Percentiles rank a stretch among this genome's conserved stretches.
Conservation (phyloP, 2,329 filamentous ascomycete genomes). For the Trichoderma atroviride region DNA sequence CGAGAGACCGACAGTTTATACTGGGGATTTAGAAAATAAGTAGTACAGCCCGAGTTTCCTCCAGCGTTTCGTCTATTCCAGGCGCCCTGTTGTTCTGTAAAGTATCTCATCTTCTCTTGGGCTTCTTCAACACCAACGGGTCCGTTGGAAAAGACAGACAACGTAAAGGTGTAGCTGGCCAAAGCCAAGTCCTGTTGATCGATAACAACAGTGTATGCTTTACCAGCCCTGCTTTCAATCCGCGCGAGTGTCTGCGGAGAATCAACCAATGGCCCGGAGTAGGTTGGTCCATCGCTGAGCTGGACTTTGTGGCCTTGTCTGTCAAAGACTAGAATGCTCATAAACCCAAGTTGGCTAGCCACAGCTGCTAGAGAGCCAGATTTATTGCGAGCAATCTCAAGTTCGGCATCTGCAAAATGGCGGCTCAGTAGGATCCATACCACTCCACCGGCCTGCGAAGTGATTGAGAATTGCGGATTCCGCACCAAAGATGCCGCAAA, state of each 20-base stretch:
- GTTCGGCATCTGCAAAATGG: constrained; percentile 75
- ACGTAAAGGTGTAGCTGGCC: constrained; percentile 77
- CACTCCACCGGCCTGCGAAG: constrained; percentile 58
- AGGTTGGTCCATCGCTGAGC: constrained; percentile 69
- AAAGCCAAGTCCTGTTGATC: constrained; percentile 78
- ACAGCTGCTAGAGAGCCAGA: constrained; percentile 47
- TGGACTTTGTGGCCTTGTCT: constrained; percentile 71
- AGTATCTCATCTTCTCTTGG: constrained; percentile 58
- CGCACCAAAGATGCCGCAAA: constrained; percentile 60
- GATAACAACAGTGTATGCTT: constrained; percentile 63
- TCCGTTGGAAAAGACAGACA: constrained; percentile 76
- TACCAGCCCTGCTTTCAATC: constrained; percentile 50
- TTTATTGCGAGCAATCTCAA: constrained; percentile 55
- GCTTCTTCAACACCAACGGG: constrained; percentile 65
- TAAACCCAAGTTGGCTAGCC: constrained; percentile 71
- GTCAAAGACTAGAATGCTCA: constrained; percentile 81
- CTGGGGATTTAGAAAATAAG: constrained; percentile 86
- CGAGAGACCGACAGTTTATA: constrained; percentile 66
- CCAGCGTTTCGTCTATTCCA: constrained; percentile 85
- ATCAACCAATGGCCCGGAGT: constrained; percentile 86
- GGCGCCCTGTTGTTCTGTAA: constrained; percentile 60
- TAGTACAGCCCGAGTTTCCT: constrained; percentile 75
- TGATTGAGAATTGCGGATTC: constrained; percentile 73
- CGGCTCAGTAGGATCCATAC: constrained; percentile 86
- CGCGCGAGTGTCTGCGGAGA: constrained; percentile 88